A percentile compares a stretch with the other conserved stretches of the same genome.
Evolutionary conservation across 2,329 filamentous ascomycete genomes (phyloP).

Genomic region (Fusarium piperis): DNA sequence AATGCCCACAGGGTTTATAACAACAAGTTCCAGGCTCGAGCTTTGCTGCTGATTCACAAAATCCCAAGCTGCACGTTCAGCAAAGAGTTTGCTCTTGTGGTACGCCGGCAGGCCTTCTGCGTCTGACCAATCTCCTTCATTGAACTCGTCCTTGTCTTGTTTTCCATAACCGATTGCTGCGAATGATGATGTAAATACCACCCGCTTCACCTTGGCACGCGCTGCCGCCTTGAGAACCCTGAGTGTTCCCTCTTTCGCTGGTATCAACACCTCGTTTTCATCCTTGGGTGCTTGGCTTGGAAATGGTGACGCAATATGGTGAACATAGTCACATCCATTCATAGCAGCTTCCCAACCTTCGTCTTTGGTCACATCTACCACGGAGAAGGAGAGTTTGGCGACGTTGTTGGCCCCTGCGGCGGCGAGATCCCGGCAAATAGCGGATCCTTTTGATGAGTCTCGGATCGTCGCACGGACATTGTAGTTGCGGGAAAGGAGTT

Average conservation of each 20-base stretch:
- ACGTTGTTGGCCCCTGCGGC: neutral
- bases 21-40: neutral
- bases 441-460: neutral
- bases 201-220: neutral
- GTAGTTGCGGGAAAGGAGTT: neutral
- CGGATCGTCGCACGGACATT: neutral
- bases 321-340: neutral
- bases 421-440: neutral
- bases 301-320: neutral
- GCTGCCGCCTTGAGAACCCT: neutral
- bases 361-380: neutral
- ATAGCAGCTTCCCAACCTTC: neutral
- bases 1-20: neutral
- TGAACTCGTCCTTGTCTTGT: neutral
- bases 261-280: neutral
- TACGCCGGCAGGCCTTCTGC: neutral
- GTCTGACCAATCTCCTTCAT: constrained; percentile 2
- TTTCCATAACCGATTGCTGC: neutral
- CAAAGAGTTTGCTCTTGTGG: constrained; percentile 8
- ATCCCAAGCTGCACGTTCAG: constrained; percentile 5
- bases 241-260: neutral
- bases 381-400: neutral
- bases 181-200: neutral
- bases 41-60: neutral
- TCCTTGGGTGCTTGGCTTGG: neutral